phyloP scores from a whole-genome alignment of 495 filamentous ascomycete genomes.

The Aspergillus steynii region DNA sequence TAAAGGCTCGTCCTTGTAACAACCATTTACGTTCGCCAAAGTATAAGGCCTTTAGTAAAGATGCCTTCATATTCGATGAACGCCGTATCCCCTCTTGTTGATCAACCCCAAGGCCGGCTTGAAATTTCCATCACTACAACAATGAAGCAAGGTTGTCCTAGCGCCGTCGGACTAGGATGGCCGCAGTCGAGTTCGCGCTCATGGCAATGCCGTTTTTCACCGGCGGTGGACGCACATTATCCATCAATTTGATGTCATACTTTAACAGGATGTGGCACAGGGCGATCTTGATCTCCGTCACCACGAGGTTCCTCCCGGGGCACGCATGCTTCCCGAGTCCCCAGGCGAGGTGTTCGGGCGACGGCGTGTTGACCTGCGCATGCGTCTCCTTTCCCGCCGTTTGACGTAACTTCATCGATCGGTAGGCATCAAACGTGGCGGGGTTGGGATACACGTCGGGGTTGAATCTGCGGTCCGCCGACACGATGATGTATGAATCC shows the following conservation, averaged over 20 bases:
- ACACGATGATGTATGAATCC: not conserved
- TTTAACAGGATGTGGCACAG: slow-evolving; percentile 17
- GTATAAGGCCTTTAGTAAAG: too few species aligned
- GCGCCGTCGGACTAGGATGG: too few species aligned
- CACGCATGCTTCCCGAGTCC: slow-evolving; percentile 46
- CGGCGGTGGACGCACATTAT: not conserved
- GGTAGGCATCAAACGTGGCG: not conserved
- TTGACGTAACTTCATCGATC: not conserved
- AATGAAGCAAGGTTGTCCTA: too few species aligned
- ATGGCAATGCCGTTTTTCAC: too few species aligned
- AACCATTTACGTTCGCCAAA: too few species aligned
- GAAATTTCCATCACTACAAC: too few species aligned
- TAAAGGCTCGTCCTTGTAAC: too few species aligned
- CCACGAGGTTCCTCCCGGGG: slow-evolving; percentile 42
- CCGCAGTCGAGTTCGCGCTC: too few species aligned
- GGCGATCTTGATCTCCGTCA: slow-evolving; percentile 35
- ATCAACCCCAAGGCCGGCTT: too few species aligned
- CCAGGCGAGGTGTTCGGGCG: slow-evolving; percentile 28
- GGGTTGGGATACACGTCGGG: not conserved
- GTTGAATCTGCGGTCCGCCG: not conserved
- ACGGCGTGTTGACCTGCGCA: slow-evolving; percentile 30
- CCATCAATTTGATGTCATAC: slow-evolving; percentile 16
- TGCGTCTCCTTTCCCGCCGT: not conserved
- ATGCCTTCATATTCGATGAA: too few species aligned
- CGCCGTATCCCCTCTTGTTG: too few species aligned